Base-by-base conservation (phyloP, 2,329 filamentous ascomycete species). In the Shiraia bambusicola region DNA sequence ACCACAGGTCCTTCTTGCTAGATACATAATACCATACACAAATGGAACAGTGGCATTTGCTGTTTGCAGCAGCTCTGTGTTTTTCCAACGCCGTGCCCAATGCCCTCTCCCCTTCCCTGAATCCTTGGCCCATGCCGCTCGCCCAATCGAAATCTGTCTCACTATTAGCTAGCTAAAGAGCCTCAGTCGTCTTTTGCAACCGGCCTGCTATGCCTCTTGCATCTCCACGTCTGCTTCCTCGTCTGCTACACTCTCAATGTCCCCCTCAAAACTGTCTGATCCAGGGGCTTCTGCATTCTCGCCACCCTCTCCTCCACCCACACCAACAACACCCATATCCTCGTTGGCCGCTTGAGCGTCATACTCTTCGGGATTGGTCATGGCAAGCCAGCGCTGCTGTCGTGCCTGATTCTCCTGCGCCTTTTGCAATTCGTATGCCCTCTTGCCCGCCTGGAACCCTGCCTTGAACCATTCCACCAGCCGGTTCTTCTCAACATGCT, bases 401-500 rank as follows among this genome's bases (percentile, higher is more conserved):
- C 6, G 13, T 15, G 19, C 37, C 46, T 56, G 45, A 34, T 58
- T 60, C 24, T 61, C 52, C 31, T 43, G 45, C 28, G 22, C 24
- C 12, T 40, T 35, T 11, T 42, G 35, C 9, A 30, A 42, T 6
- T 59, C 52, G 15, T 63, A 53, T 22, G 70, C 65, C 6, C 57
- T 55, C 39, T 67, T 65, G 19, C 67, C 66, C 12, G 67, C 66
- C 36, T 58, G 52, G 40, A 67, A 69, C 2, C 71, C 72, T 38
- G 69, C 71, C 25, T 66, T 62, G 45, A 78, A 77, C 87, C 91
- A 95, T 41, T 84, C 77, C 6, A 82, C 80, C 9, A 95, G 76
- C 27, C 83, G 77, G 44, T 82, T 77, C 64, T 83, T 83, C 41
- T 86, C 79, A 14, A 93, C 75, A 61, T 82, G 82, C 36, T 77